phyloP scores from a whole-genome alignment of 371 early-diverging fungal species.

The Mucor sp. region DNA sequence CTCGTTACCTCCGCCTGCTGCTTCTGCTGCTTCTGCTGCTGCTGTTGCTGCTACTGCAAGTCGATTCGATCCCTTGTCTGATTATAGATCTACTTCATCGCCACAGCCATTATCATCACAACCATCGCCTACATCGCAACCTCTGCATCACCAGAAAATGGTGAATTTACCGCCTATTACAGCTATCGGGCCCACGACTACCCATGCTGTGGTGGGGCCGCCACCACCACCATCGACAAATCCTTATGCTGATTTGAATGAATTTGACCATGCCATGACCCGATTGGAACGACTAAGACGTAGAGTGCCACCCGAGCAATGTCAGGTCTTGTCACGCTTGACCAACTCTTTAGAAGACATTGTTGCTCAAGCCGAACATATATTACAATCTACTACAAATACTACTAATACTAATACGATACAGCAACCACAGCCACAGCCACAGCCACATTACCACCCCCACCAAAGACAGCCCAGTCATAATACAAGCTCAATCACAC shows the following conservation, averaged over 20 bases:
- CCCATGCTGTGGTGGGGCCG: too few relatives aligned
- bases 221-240: not conserved
- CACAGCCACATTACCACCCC: not conserved
- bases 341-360: constrained; percentile 26
- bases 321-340: constrained; percentile 15
- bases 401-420: not conserved
- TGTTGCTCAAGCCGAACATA: constrained; percentile 22
- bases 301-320: constrained; percentile 26
- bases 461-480: not conserved
- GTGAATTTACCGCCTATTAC: constrained; percentile 1
- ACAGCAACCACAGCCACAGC: too few relatives aligned
- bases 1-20: not conserved
- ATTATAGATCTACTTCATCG: constrained; percentile 15
- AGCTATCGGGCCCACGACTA: not conserved
- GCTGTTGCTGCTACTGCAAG: not conserved
- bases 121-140: not conserved
- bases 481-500: not conserved
- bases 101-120: constrained; percentile 1
- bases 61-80: constrained; percentile 29
- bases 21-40: not conserved
- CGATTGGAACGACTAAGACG: constrained; percentile 27
- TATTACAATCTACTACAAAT: constrained; percentile 7
- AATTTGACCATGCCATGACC: constrained; percentile 30
- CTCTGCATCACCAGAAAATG: not conserved
- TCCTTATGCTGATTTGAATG: constrained; percentile 22